Conservation (phyloP, 2,329 filamentous ascomycete genomes). For the Arthrinium phaeospermum region DNA sequence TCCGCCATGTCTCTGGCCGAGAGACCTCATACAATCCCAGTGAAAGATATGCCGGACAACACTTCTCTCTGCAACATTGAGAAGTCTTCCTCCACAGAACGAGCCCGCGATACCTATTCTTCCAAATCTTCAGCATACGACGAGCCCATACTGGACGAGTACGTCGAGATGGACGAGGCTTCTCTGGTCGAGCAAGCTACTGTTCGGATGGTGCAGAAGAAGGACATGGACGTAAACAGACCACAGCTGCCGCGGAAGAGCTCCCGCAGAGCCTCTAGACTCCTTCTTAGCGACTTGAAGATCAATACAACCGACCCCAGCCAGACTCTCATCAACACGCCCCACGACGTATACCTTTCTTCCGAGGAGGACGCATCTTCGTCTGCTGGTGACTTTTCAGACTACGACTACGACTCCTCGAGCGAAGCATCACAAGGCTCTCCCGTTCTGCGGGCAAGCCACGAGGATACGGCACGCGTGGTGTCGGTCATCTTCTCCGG, state of each 20-base stretch:
- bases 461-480: slow-evolving; percentile 62
- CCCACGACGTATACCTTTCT: slow-evolving; percentile 67
- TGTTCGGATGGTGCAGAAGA: slow-evolving; percentile 6
- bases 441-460: slow-evolving; percentile 44
- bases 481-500: slow-evolving; percentile 66
- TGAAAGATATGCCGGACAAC: neutral
- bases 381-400: slow-evolving; percentile 64
- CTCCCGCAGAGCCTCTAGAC: slow-evolving; percentile 52
- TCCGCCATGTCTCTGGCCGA: slow-evolving; percentile 11
- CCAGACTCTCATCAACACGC: slow-evolving; percentile 44
- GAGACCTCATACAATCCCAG: neutral
- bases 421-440: slow-evolving; percentile 41
- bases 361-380: slow-evolving; percentile 71
- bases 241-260: slow-evolving; percentile 59
- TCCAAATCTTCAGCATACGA: slow-evolving; percentile 22
- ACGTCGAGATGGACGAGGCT: slow-evolving; percentile 23
- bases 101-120: slow-evolving; percentile 19
- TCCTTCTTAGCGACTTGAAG: slow-evolving; percentile 50
- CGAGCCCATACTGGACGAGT: slow-evolving; percentile 23
- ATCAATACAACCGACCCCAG: slow-evolving; percentile 38
- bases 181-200: slow-evolving; percentile 22
- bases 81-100: slow-evolving; percentile 1
- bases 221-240: slow-evolving; percentile 31
- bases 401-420: slow-evolving; percentile 48
- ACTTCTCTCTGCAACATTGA: neutral